These are phyloP conservation scores for Paramecium primaurelia DNA, from an alignment of 73 alveolate species.

Conservation along the genomic window DNA sequence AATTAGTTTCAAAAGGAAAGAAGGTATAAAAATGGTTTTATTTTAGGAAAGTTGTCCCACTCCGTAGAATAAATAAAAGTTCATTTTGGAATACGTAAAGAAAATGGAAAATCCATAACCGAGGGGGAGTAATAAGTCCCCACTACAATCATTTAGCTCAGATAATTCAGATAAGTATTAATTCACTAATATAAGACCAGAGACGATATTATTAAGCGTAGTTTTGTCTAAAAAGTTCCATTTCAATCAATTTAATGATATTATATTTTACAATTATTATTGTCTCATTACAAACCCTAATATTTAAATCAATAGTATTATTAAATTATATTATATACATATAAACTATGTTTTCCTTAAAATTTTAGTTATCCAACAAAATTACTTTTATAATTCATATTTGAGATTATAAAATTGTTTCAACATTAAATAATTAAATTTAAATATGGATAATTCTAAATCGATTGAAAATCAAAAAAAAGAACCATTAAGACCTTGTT, in stretches of 20 bases:
- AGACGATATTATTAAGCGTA: conserved; percentile 1
- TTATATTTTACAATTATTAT: neutral
- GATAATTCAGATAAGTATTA: conserved; percentile 32
- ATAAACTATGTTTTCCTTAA: neutral
- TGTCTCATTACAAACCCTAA: neutral
- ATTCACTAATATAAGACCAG: conserved; percentile 47
- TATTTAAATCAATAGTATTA: too few relatives aligned
- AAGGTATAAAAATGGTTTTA: neutral
- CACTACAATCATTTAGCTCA: conserved; percentile 37
- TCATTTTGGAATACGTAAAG: conserved; percentile 13
- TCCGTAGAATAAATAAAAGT: neutral
- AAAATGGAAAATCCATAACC: neutral
- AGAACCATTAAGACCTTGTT: conserved; percentile 64
- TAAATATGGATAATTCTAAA: conserved; percentile 29
- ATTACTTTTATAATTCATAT: neutral
- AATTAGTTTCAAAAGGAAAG: neutral
- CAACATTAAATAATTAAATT: conserved; percentile 6
- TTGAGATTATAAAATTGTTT: neutral
- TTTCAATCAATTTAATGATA: conserved; percentile 16
- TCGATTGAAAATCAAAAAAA: neutral
- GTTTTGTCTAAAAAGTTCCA: neutral
- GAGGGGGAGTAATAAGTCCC: conserved; percentile 38
- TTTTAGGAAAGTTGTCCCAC: conserved; percentile 30
- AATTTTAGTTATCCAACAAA: neutral
- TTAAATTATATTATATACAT: too few relatives aligned